Evolutionary conservation across 1,284 basidiomycete species (phyloP), one percentile per base, ranked within the genome.

Genomic region (Neolentinus lepideus): DNA sequence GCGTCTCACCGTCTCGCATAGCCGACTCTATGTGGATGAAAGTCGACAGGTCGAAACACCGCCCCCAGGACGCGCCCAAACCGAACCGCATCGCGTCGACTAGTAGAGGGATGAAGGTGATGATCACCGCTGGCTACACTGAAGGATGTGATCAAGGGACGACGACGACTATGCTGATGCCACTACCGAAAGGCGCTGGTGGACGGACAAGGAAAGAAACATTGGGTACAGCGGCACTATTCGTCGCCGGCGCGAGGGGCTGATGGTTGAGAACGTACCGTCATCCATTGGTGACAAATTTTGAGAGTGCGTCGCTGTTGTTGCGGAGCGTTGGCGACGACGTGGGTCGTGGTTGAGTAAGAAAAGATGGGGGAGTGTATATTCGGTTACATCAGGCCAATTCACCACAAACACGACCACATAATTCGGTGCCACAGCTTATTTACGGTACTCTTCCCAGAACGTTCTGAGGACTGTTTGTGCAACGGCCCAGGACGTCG

Each of bases 201-300:
- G 47, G 27, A 50, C 22, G 22, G 47, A 22, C 6, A 25, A 4
- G 47, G 21, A 21, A 29, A 26, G 47, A 50, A 50, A 50, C 24
- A 16, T 19, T 10, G 24, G 16, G 47, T 25, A 22, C 24, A 43
- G 16, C 38, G n/a, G 43, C 10, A 25, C 47, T 50, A 11, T 25
- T 50, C 47, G 47, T 50, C 47, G 47, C 27, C 47, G 47, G 47
- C 8, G 47, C 24, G 24, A 16, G 22, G 11, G 47, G 47, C 24
- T 50, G 47, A 50, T 50, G 47, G 11, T n/a, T 21, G 47, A 25
- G 27, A 26, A 50, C 47, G 47, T 50, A 50, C 47, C 47, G 24
- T 50, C 47, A 50, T 50, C 47, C 47, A 50, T 50, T 50, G 38
- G 3, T 43, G 38, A n/a, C 12, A 43, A n/a, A 16, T 43, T 21